phyloP scores from a whole-genome alignment of 306 rosid species.

The Vigna radiata region DNA sequence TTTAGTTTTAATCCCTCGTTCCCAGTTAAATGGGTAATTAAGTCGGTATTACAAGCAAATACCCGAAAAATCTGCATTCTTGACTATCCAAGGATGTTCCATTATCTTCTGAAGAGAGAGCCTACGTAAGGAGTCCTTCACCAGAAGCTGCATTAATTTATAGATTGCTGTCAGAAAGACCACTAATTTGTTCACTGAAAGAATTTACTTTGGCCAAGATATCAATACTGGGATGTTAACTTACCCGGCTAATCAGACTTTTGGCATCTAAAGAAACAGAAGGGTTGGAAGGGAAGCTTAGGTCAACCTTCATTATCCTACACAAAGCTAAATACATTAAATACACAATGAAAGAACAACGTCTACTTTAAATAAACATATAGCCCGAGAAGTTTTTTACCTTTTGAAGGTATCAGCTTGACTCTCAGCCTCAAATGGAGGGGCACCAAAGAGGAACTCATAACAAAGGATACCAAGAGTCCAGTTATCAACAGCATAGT shows the following conservation, averaged over 20 bases:
- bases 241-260: slow-evolving; percentile 71
- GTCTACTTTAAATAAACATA: slow-evolving; percentile 8
- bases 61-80: slow-evolving; percentile 69
- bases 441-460: slow-evolving; percentile 86
- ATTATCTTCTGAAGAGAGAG: slow-evolving; percentile 78
- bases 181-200: slow-evolving; percentile 9
- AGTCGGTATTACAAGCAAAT: slow-evolving; percentile 49
- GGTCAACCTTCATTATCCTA: slow-evolving; percentile 80
- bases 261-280: slow-evolving; percentile 71
- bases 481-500: slow-evolving; percentile 90
- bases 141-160: slow-evolving; percentile 69
- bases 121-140: slow-evolving; percentile 77
- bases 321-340: slow-evolving; percentile 33
- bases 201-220: slow-evolving; percentile 7
- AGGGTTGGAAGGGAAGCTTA: slow-evolving; percentile 71
- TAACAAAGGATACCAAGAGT: slow-evolving; percentile 87
- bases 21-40: slow-evolving; percentile 18
- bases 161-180: slow-evolving; percentile 28
- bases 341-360: not conserved
- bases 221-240: slow-evolving; percentile 32
- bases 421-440: slow-evolving; percentile 94
- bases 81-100: slow-evolving; percentile 90
- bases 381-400: slow-evolving; percentile 35
- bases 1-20: slow-evolving; percentile 26
- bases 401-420: slow-evolving; percentile 82